These are phyloP conservation scores for Datisca glomerata DNA, from an alignment of 306 rosid species.

Conservation along the genomic window DNA sequence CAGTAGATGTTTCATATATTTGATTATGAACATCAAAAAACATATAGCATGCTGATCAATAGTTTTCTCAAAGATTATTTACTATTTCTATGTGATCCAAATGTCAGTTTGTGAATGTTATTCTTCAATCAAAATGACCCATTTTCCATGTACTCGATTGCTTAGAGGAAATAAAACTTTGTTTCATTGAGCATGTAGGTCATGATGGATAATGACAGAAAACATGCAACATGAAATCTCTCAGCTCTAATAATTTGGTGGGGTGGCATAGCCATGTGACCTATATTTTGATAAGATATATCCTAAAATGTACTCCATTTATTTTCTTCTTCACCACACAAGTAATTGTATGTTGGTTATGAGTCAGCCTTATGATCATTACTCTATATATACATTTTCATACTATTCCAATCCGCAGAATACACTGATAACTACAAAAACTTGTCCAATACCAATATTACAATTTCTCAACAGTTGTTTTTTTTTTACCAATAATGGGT, in stretches of 20 bases:
- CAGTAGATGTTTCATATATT: background rate
- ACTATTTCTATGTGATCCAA: background rate
- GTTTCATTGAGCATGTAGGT: too few relatives aligned
- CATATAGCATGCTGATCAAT: background rate
- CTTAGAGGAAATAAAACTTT: too few relatives aligned
- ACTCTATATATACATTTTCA: conserved; percentile 18
- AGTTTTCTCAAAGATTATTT: background rate
- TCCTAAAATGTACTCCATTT: background rate
- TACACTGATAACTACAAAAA: too few relatives aligned
- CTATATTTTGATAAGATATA: background rate
- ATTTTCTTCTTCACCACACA: too few relatives aligned
- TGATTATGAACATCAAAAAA: background rate
- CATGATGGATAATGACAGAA: too few relatives aligned
- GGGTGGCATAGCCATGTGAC: background rate
- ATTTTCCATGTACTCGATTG: too few relatives aligned
- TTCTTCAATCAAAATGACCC: too few relatives aligned
- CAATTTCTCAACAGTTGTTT: background rate
- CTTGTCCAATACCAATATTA: too few relatives aligned
- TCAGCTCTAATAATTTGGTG: background rate
- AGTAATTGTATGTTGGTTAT: background rate
- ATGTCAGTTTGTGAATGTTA: too few relatives aligned
- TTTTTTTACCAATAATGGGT: conserved; percentile 8
- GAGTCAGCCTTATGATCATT: background rate
- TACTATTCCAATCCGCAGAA: conserved; percentile 3
- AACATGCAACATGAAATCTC: background rate